These are phyloP conservation scores for Acmispon strigosus DNA, from an alignment of 306 rosid species.

Conservation along the genomic window DNA sequence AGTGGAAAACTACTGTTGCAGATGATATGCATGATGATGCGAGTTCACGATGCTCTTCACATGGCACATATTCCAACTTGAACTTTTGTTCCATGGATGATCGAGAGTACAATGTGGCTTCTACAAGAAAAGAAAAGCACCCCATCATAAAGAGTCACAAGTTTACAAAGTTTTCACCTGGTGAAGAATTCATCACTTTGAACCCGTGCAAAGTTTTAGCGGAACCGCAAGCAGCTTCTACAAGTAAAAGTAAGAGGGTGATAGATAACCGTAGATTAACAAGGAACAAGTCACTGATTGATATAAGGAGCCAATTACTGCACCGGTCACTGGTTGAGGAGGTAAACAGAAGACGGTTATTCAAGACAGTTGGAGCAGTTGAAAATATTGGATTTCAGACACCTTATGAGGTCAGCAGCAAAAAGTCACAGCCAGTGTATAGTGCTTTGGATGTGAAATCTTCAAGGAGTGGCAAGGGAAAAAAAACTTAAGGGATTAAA, in stretches of 20 bases:
- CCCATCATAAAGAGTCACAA: constrained; percentile 37
- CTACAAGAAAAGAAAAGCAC: constrained; percentile 36
- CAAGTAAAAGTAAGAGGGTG: constrained; percentile 36
- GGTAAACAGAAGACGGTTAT: constrained; percentile 57
- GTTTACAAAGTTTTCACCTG: constrained; percentile 47
- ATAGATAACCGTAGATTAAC: constrained; percentile 35
- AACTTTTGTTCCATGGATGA: constrained; percentile 41
- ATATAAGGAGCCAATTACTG: constrained; percentile 61
- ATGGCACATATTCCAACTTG: constrained; percentile 56
- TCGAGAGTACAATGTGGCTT: constrained; percentile 27
- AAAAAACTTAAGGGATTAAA: constrained; percentile 11
- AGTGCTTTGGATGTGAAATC: constrained; percentile 11
- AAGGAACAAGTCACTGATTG: constrained; percentile 69
- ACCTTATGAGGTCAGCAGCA: constrained; percentile 44
- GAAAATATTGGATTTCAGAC: constrained; percentile 73
- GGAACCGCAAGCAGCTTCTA: constrained; percentile 25
- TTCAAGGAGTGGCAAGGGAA: constrained; percentile 26
- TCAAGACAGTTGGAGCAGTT: constrained; percentile 73
- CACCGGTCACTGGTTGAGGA: constrained; percentile 76
- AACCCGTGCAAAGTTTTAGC: constrained; percentile 31
- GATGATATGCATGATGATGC: constrained; percentile 61
- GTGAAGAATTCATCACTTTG: constrained; percentile 29
- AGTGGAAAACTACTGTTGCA: constrained; percentile 33
- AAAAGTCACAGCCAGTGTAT: constrained; percentile 8
- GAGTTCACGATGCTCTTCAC: constrained; percentile 70